Evolutionary conservation across 2,329 filamentous ascomycete species (phyloP).

Genomic region (Aplosporella prunicola): DNA sequence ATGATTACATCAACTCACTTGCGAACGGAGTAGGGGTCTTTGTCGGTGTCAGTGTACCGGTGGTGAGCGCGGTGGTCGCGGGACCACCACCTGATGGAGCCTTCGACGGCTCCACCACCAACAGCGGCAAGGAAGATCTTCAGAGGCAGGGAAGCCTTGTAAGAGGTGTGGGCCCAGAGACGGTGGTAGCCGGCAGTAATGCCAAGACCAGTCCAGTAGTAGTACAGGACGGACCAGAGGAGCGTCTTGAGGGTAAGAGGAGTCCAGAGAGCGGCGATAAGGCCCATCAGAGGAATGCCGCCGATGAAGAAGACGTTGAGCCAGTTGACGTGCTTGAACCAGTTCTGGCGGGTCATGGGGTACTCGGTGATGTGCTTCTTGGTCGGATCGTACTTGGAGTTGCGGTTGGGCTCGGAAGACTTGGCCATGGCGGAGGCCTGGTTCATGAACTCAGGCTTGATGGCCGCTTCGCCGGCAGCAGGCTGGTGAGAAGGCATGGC

Average conservation of each 20-base stretch:
- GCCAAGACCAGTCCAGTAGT: not conserved
- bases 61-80: conserved; percentile 81
- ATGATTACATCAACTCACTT: conserved; percentile 54
- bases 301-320: conserved; percentile 77
- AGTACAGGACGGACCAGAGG: conserved; percentile 66
- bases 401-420: conserved; percentile 43
- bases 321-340: conserved; percentile 92
- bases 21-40: conserved; percentile 84
- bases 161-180: conserved; percentile 79
- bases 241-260: conserved; percentile 63
- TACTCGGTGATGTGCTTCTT: conserved; percentile 76
- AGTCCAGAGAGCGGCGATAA: conserved; percentile 68
- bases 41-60: conserved; percentile 85
- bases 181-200: conserved; percentile 57
- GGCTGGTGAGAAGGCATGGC: conserved; percentile 45
- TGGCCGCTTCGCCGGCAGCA: conserved; percentile 37
- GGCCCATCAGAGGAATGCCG: conserved; percentile 63
- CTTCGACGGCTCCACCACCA: conserved; percentile 74
- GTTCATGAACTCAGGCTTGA: conserved; percentile 38
- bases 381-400: conserved; percentile 48
- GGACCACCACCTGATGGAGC: conserved; percentile 83
- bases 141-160: conserved; percentile 66
- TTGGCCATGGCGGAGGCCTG: conserved; percentile 40
- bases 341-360: conserved; percentile 71
- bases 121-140: conserved; percentile 74